Conservation (phyloP, 1,284 basidiomycete species). For the Puccinia polysora region DNA sequence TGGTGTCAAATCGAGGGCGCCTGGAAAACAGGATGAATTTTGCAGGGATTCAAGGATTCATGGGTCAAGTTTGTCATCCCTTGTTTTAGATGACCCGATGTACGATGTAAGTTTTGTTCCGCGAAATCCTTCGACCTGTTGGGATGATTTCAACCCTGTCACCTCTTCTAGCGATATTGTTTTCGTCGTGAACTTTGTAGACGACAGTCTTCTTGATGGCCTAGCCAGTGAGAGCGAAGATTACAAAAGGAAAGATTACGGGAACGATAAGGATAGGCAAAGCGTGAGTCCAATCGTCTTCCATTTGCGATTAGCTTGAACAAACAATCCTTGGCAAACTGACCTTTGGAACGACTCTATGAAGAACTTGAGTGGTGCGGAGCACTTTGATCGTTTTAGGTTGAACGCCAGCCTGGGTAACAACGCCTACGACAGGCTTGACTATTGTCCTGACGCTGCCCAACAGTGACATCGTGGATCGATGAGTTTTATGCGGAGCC, state of each 20-base stretch:
- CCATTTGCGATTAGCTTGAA: no score
- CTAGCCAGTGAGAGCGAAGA: background rate
- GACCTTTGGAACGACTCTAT: conserved; percentile 39
- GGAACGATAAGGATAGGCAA: background rate
- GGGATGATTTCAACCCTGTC: conserved; percentile 33
- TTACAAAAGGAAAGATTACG: background rate
- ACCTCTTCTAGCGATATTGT: conserved; percentile 28
- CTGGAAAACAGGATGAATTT: no score
- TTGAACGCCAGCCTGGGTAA: conserved; percentile 16
- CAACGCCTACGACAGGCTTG: conserved; percentile 32
- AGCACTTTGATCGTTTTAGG: conserved; percentile 37
- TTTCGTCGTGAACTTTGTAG: conserved; percentile 37
- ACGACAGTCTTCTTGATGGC: conserved; percentile 21
- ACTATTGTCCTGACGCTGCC: conserved; percentile 3
- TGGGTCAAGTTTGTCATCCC: no score
- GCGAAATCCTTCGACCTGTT: conserved; percentile 26
- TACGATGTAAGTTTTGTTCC: conserved; percentile 32
- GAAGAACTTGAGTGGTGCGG: conserved; percentile 24
- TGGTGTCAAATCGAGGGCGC: no score
- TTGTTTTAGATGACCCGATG: no score
- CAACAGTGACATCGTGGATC: conserved; percentile 7
- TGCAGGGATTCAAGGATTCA: no score
- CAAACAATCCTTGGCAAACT: background rate
- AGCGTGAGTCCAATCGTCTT: background rate
- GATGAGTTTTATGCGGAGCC: no score